Evolutionary conservation across 768 basidiomycete genomes (phyloP).

Genomic region (Suillus subaureus): DNA sequence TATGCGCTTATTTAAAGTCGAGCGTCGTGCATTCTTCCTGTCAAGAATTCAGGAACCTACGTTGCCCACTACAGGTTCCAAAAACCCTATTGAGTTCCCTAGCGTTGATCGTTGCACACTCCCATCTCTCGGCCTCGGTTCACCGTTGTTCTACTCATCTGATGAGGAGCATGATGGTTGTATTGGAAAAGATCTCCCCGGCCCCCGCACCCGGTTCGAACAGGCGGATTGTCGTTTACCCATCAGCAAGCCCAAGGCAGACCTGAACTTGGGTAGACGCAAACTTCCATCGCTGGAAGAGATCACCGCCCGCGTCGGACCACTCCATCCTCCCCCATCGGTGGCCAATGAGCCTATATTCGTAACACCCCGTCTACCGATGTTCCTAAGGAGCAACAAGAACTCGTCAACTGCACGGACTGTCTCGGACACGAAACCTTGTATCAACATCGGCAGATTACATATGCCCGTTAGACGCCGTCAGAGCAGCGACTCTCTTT

Average conservation of each 20-base stretch:
- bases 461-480: conserved; percentile 42
- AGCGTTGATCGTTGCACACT: conserved; percentile 68
- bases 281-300: conserved; percentile 73
- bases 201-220: conserved; percentile 51
- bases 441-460: conserved; percentile 42
- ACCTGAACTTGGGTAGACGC: conserved; percentile 19
- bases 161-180: conserved; percentile 1
- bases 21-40: conserved; percentile 74
- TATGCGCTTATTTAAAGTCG: conserved; percentile 44
- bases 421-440: conserved; percentile 24
- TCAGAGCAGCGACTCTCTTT: conserved; percentile 14
- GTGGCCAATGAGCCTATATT: background rate
- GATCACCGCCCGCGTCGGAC: conserved; percentile 64
- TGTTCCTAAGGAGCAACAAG: conserved; percentile 29
- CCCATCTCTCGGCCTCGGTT: conserved; percentile 67
- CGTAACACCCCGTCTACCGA: conserved; percentile 30
- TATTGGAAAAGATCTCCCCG: background rate
- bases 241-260: conserved; percentile 24
- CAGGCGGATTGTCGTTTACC: conserved; percentile 62
- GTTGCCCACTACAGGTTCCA: conserved; percentile 60
- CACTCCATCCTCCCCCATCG: conserved; percentile 1
- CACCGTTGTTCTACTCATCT: conserved; percentile 62
- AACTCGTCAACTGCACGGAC: conserved; percentile 11
- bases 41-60: conserved; percentile 73
- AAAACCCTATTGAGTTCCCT: conserved; percentile 71